phyloP scores from a whole-genome alignment of 225 moss, liverwort and hornwort species.

The Physcomitrellopsis africana region DNA sequence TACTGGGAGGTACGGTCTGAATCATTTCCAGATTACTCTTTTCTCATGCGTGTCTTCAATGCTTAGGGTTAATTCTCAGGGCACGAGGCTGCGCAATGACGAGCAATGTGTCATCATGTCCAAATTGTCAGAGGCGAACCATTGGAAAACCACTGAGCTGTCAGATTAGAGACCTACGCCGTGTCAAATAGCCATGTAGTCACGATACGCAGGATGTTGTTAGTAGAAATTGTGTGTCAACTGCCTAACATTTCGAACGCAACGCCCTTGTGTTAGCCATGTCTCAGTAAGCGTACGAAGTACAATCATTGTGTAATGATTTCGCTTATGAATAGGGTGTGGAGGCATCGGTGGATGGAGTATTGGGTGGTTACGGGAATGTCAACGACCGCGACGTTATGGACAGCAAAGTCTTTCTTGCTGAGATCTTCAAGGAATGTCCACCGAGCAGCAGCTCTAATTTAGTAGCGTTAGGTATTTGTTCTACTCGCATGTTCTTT shows the following conservation, averaged over 20 bases:
- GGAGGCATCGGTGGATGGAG: constrained; percentile 95
- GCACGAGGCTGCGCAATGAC: neutral
- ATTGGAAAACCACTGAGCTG: neutral
- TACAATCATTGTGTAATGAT: constrained; percentile 5
- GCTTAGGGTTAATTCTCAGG: neutral
- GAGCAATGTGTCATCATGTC: constrained; percentile 5
- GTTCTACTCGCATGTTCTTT: neutral
- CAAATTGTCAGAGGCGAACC: neutral
- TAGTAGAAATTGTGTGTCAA: neutral
- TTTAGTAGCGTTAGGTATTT: constrained; percentile 64
- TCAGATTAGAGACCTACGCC: neutral
- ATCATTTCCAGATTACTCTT: constrained; percentile 13
- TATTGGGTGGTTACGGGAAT: constrained; percentile 91
- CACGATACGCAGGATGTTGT: neutral
- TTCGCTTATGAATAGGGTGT: constrained; percentile 67
- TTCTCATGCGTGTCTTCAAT: constrained; percentile 11
- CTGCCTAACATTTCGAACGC: neutral
- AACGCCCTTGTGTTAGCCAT: neutral
- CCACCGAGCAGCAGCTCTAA: constrained; percentile 39
- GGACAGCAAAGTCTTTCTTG: constrained; percentile 86
- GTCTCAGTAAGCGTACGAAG: neutral
- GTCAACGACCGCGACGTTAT: constrained; percentile 83
- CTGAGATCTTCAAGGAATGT: constrained; percentile 65
- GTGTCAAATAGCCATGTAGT: neutral
- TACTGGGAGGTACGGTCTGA: constrained; percentile 56